Conservation (phyloP, 179 eudicot genomes). For the Monotropa hypopitys region DNA sequence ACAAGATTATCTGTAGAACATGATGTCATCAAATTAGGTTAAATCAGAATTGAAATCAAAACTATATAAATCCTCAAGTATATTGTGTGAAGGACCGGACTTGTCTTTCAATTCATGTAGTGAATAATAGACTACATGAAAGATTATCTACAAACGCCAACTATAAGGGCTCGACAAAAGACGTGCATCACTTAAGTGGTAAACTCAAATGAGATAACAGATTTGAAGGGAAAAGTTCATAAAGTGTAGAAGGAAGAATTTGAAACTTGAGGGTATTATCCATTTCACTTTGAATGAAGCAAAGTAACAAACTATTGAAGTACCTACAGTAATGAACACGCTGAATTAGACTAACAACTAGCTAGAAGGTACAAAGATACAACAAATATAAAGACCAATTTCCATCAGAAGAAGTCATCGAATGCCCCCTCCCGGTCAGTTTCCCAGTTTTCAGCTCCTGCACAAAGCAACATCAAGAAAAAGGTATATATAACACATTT, state of each 20-base stretch:
- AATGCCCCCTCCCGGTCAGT: slow-evolving; percentile 95
- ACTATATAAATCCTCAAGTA: neutral
- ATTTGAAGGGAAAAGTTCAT: neutral
- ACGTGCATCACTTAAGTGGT: neutral
- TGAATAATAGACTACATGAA: neutral
- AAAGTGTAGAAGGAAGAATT: slow-evolving; percentile 5
- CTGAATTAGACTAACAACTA: slow-evolving; percentile 22
- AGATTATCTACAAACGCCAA: neutral
- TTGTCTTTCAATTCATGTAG: neutral
- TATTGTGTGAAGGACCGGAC: neutral
- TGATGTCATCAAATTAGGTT: neutral
- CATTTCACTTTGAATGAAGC: slow-evolving; percentile 9
- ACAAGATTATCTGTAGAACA: neutral
- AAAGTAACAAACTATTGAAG: slow-evolving; percentile 17
- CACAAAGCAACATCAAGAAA: slow-evolving; percentile 68
- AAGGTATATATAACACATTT: slow-evolving; percentile 31
- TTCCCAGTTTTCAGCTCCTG: slow-evolving; percentile 88
- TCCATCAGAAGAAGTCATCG: slow-evolving; percentile 89
- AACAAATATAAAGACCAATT: slow-evolving; percentile 36
- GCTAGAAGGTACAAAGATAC: slow-evolving; percentile 20
- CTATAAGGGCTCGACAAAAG: neutral
- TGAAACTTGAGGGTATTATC: slow-evolving; percentile 1
- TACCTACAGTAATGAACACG: slow-evolving; percentile 15
- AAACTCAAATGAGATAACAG: neutral
- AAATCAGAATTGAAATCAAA: neutral